A percentile compares a stretch with the other conserved stretches of the same genome.
These are phyloP conservation scores for Simplicillium aogashimaense DNA, from an alignment of 2,329 filamentous ascomycete species.

Conservation along the genomic window DNA sequence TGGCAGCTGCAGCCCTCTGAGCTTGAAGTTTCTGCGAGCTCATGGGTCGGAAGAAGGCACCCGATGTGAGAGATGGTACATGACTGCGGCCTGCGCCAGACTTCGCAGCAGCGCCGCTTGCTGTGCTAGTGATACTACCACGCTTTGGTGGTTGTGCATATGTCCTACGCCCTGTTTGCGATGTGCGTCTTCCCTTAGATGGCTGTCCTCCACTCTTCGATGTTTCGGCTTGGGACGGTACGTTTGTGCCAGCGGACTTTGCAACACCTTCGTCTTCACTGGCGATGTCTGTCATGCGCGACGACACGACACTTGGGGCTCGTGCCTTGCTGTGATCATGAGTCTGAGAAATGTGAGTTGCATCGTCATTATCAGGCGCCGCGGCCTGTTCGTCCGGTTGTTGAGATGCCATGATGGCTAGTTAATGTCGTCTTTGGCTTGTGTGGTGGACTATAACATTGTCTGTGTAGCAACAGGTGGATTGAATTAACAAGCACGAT, in stretches of 20 bases:
- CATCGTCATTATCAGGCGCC: no score
- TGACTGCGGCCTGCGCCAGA: slow-evolving; percentile 63
- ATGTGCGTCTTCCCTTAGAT: slow-evolving; percentile 36
- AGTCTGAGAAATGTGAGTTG: no score
- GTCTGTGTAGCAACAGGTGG: no score
- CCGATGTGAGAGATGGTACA: slow-evolving; percentile 78
- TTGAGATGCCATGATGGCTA: no score
- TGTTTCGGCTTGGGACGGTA: background rate
- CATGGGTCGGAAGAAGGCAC: slow-evolving; percentile 94
- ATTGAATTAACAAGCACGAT: no score
- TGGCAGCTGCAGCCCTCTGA: slow-evolving; percentile 56
- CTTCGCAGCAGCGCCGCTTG: slow-evolving; percentile 41
- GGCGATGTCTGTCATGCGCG: slow-evolving; percentile 58
- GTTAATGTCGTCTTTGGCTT: no score
- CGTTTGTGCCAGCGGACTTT: background rate
- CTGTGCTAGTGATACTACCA: slow-evolving; percentile 29
- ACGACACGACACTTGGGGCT: slow-evolving; percentile 58
- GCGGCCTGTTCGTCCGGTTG: no score
- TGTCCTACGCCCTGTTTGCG: slow-evolving; percentile 46
- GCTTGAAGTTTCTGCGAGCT: slow-evolving; percentile 91
- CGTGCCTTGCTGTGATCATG: slow-evolving; percentile 15
- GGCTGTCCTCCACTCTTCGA: slow-evolving; percentile 30
- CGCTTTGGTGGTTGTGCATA: slow-evolving; percentile 34
- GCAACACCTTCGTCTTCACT: slow-evolving; percentile 38
- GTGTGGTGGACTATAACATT: no score